A percentile compares a stretch with the other conserved stretches of the same genome.
Evolutionary conservation across 192 early-diverging fungal species (phyloP).

Genomic region (Chytriomyces confervae): DNA sequence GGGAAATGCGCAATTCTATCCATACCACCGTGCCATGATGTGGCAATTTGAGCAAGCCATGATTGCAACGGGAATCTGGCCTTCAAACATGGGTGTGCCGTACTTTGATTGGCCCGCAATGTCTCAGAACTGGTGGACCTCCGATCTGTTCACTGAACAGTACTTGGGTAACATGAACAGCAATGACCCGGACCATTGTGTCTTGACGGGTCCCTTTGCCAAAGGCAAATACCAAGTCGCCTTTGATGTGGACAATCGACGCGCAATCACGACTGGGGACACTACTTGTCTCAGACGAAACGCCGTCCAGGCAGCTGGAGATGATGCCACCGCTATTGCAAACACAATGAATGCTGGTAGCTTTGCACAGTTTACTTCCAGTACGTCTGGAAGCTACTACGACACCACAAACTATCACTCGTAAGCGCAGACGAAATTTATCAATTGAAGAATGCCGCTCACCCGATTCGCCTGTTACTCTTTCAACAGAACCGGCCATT

Average conservation of each 20-base stretch:
- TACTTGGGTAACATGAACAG: constrained; percentile 12
- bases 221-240: constrained; percentile 2
- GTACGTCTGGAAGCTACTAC: constrained; percentile 9
- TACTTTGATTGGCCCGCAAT: constrained; percentile 30
- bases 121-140: constrained; percentile 19
- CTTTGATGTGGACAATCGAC: background rate
- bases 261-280: constrained; percentile 6
- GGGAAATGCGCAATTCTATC: background rate
- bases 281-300: constrained; percentile 13
- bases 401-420: constrained; percentile 3
- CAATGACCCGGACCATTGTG: constrained; percentile 23
- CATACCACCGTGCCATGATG: constrained; percentile 27
- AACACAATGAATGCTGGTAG: background rate
- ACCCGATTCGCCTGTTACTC: background rate
- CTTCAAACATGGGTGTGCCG: constrained; percentile 20
- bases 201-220: background rate
- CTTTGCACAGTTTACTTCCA: constrained; percentile 14
- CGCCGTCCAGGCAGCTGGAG: background rate
- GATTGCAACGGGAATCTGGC: constrained; percentile 2
- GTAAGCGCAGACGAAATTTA: background rate
- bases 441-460: background rate
- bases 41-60: constrained; percentile 24
- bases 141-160: background rate
- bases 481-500: background rate
- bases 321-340: constrained; percentile 23